A percentile compares a stretch with the other conserved stretches of the same genome.
Evolutionary conservation across 129 eudicot species (phyloP).

Genomic region (Apium graveolens): DNA sequence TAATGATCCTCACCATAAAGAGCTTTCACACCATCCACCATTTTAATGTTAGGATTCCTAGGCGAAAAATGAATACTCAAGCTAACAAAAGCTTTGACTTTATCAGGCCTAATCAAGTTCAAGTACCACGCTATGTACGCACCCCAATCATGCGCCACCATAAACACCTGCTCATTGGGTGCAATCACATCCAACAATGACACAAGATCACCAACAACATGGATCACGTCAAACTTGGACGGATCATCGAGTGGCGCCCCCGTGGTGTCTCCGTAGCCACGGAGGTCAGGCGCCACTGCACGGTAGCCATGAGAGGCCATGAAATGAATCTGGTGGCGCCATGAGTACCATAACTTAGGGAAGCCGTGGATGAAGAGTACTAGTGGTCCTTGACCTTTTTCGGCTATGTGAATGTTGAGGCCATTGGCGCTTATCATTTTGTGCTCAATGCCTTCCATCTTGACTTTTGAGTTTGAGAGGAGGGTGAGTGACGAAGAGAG

Average conservation of each 20-base stretch:
- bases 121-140: not conserved
- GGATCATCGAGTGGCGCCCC: not conserved
- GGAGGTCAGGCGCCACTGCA: conserved; percentile 8
- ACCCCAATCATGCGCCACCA: conserved; percentile 11
- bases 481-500: not conserved
- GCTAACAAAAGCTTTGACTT: conserved; percentile 1
- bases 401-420: not conserved
- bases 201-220: conserved; percentile 1
- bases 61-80: not conserved
- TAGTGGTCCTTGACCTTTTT: not conserved
- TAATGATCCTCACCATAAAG: conserved; percentile 2
- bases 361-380: not conserved
- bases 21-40: not conserved
- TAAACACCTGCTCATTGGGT: conserved; percentile 2
- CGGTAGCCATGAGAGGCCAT: conserved; percentile 6
- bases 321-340: conserved; percentile 10
- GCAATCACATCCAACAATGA: conserved; percentile 3
- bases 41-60: not conserved
- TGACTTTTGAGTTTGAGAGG: not conserved
- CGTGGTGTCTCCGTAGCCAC: conserved; percentile 9
- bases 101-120: not conserved
- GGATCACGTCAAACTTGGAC: not conserved
- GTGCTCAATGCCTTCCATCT: conserved; percentile 17
- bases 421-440: not conserved
- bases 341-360: not conserved